phyloP scores from a whole-genome alignment of 768 basidiomycete genomes.

The Coprinopsis sp. region DNA sequence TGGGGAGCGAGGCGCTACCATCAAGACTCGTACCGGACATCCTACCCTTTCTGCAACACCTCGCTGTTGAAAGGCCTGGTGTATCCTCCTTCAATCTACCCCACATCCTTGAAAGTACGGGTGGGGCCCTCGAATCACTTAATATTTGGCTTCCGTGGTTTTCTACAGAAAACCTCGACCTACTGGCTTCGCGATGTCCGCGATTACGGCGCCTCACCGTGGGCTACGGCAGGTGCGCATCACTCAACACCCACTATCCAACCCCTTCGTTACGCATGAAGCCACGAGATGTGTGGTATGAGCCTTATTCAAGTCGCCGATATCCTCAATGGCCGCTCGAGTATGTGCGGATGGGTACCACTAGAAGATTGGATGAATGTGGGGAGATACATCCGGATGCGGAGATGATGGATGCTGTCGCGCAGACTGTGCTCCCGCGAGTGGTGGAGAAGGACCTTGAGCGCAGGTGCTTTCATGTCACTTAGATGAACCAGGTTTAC shows the following conservation, averaged over 20 bases:
- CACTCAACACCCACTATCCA: neutral
- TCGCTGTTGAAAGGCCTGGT: neutral
- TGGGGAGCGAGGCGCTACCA: no score
- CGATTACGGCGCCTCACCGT: neutral
- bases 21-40: no score
- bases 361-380: no score
- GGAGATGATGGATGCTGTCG: neutral
- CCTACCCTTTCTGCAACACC: neutral
- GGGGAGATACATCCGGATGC: constrained; percentile 4
- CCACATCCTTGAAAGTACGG: neutral
- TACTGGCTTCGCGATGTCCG: neutral
- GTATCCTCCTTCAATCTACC: neutral
- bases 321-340: constrained; percentile 5
- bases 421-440: neutral
- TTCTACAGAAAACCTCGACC: neutral
- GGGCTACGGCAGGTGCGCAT: neutral
- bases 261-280: neutral
- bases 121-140: neutral
- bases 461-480: neutral
- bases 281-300: neutral
- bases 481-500: no score
- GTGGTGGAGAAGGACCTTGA: neutral
- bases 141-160: neutral
- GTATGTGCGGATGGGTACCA: neutral
- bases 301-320: neutral